Evolutionary conservation across 768 basidiomycete genomes (phyloP).

Genomic region (Collybia nuda): DNA sequence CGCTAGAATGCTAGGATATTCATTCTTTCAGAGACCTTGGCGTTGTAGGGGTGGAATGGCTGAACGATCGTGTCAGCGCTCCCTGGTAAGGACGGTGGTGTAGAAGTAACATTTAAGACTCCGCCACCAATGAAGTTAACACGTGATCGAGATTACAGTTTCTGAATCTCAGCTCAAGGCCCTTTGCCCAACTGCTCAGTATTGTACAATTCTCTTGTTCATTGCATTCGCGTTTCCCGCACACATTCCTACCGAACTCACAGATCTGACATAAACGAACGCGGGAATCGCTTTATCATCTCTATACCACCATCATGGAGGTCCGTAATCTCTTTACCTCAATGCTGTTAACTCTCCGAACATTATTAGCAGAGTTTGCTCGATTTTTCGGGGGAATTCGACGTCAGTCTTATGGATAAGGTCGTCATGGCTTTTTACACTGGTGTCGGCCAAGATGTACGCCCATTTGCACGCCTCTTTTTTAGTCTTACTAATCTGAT

Average conservation of each 20-base stretch:
- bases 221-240: constrained; percentile 11
- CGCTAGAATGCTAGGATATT: no score
- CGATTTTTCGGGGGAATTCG: constrained; percentile 37
- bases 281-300: constrained; percentile 8
- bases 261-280: constrained; percentile 7
- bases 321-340: constrained; percentile 26
- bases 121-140: constrained; percentile 12
- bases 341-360: constrained; percentile 19
- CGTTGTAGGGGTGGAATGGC: no score
- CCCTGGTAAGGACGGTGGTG: no score
- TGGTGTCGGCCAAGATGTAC: constrained; percentile 70
- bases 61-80: no score
- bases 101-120: neutral
- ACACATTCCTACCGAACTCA: neutral
- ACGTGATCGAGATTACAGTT: constrained; percentile 23
- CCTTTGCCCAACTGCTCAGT: constrained; percentile 43
- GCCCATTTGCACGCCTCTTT: constrained; percentile 18
- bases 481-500: constrained; percentile 23
- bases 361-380: constrained; percentile 66
- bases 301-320: constrained; percentile 43
- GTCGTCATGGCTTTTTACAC: constrained; percentile 6
- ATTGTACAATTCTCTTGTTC: constrained; percentile 2
- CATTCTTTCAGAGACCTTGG: no score
- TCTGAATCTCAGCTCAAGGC: constrained; percentile 26
- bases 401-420: constrained; percentile 5